A percentile compares a stretch with the other conserved stretches of the same genome.
Evolutionary conservation across 179 eudicot species (phyloP).

Genomic region (Spinacia oleracea): DNA sequence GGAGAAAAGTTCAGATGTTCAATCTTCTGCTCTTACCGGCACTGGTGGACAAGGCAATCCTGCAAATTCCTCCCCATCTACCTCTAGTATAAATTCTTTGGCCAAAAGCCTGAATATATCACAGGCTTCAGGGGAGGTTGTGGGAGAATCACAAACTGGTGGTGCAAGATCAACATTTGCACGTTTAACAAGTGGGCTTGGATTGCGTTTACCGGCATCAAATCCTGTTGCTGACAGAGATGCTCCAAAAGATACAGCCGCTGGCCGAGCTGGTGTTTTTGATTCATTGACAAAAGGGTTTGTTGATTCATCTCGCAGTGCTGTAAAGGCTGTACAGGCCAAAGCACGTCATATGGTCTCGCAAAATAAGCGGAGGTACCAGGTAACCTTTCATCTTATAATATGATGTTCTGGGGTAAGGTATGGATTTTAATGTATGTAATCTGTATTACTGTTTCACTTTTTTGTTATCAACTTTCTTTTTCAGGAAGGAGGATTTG

Average conservation of each 20-base stretch:
- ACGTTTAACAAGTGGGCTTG: conserved; percentile 64
- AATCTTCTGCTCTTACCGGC: conserved; percentile 30
- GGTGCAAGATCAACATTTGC: conserved; percentile 55
- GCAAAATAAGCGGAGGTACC: conserved; percentile 95
- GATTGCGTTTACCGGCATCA: conserved; percentile 47
- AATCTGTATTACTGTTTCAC: neutral
- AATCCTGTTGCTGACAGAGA: conserved; percentile 44
- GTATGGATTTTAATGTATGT: neutral
- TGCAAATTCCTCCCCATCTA: conserved; percentile 33
- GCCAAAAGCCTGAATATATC: conserved; percentile 45
- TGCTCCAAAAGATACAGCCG: conserved; percentile 33
- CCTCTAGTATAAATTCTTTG: conserved; percentile 52
- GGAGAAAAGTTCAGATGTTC: conserved; percentile 36
- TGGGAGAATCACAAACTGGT: conserved; percentile 46
- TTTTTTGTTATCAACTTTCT: neutral
- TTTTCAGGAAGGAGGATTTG: conserved; percentile 89
- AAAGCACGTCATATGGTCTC: conserved; percentile 94
- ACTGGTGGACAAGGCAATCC: conserved; percentile 38
- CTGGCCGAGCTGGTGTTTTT: conserved; percentile 57
- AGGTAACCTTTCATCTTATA: conserved; percentile 47
- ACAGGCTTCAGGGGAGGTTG: conserved; percentile 34
- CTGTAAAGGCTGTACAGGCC: conserved; percentile 90
- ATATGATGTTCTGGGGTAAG: neutral
- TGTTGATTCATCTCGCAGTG: conserved; percentile 79
- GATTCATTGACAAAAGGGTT: conserved; percentile 75